A percentile compares a stretch with the other conserved stretches of the same genome.
Evolutionary conservation across 2,329 filamentous ascomycete species (phyloP).

Genomic region (Atkinsonella hypoxylon): DNA sequence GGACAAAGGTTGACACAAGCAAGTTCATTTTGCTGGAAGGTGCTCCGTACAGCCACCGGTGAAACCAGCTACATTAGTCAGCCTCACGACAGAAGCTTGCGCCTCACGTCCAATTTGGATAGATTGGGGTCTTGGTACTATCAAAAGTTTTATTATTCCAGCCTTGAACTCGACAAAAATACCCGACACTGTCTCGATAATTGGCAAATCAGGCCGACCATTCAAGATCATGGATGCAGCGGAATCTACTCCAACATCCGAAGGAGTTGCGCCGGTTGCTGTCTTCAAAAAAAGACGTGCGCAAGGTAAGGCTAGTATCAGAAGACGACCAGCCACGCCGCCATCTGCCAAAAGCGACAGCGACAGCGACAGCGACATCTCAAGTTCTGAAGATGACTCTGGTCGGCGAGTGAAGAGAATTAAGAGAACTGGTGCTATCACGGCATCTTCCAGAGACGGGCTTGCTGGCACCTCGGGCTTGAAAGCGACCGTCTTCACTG

Average conservation of each 20-base stretch:
- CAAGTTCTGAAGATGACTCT: conserved; percentile 63
- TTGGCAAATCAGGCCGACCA: background rate
- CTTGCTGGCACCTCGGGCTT: conserved; percentile 24
- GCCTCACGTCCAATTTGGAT: background rate
- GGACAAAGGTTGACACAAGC: too few relatives aligned
- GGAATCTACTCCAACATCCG: background rate
- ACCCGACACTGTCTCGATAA: background rate
- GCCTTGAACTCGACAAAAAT: background rate
- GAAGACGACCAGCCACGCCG: conserved; percentile 71
- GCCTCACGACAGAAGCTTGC: background rate
- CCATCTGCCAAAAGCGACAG: conserved; percentile 52
- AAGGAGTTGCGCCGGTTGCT: conserved; percentile 35
- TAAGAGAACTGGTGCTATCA: conserved; percentile 55
- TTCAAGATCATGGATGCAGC: conserved; percentile 4
- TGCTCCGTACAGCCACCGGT: background rate
- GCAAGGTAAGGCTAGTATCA: conserved; percentile 64
- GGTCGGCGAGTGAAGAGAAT: conserved; percentile 70
- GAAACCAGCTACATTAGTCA: background rate
- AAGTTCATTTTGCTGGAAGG: too few relatives aligned
- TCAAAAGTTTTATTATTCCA: background rate
- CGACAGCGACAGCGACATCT: conserved; percentile 39
- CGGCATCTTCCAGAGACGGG: conserved; percentile 45
- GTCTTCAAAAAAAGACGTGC: conserved; percentile 78
- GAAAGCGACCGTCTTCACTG: conserved; percentile 41
- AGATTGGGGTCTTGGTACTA: background rate